phyloP scores from a whole-genome alignment of 352 stramenopile genomes.

The Lagenidium sp. region DNA sequence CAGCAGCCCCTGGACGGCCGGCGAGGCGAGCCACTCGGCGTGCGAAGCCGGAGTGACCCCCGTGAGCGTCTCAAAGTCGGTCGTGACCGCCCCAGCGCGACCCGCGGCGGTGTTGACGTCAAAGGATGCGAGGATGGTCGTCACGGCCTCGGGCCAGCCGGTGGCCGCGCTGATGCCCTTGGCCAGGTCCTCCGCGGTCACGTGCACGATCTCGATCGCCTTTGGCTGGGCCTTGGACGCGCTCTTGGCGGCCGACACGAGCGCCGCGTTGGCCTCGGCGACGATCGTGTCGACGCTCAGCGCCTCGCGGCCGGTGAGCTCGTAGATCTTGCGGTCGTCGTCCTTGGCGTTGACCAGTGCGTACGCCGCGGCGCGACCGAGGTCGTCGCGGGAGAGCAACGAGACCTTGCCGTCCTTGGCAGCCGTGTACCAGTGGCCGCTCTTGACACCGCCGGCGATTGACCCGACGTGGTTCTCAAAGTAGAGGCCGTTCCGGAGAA shows the following conservation, averaged over 20 bases:
- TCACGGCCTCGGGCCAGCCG: background rate
- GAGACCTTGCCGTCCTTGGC: background rate
- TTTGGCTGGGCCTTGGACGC: background rate
- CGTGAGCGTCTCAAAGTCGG: slow-evolving; percentile 15
- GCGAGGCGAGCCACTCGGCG: slow-evolving; percentile 7
- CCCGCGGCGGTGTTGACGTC: slow-evolving; percentile 10
- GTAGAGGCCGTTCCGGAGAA: slow-evolving; percentile 7
- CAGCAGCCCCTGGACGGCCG: no score
- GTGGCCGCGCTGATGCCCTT: background rate
- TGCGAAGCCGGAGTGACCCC: slow-evolving; percentile 9
- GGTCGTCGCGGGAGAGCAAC: background rate
- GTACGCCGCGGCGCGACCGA: no score
- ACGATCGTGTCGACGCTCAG: slow-evolving; percentile 3
- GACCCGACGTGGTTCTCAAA: background rate
- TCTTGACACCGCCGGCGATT: background rate
- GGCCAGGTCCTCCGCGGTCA: slow-evolving; percentile 1
- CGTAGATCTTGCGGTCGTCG: background rate
- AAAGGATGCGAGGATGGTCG: slow-evolving; percentile 9
- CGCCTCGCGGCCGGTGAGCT: background rate
- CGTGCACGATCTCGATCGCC: slow-evolving; percentile 1
- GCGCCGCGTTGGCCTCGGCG: no score
- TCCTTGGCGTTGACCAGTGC: background rate
- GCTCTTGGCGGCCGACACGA: no score
- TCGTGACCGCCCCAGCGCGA: background rate
- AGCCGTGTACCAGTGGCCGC: background rate